Base-by-base conservation (phyloP, 345 rosid species). In the Eucalyptus caleyi region DNA sequence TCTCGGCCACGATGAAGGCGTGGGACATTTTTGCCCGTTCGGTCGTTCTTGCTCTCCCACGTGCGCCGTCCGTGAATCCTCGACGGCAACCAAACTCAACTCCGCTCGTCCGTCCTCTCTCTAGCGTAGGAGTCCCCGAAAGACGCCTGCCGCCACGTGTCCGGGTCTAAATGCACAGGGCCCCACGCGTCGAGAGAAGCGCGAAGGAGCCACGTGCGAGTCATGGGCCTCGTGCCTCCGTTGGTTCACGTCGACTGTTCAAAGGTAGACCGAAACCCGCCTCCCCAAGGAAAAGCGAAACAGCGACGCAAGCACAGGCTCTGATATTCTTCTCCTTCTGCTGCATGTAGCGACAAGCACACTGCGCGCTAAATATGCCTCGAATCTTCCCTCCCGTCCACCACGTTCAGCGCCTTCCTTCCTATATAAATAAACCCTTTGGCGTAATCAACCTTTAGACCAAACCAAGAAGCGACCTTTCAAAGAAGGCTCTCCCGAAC, bases 301-400 rank as follows among this genome's bases (percentile, higher is more conserved):
- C 2, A 77, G 47, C 83, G 23, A 77, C 30, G 83, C 47, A 77
- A 77, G 24, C 47, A 3, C 83, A 11, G 9, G 2, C 83, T 40
- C 42, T 11, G 83, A 77, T 77, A 40, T 77, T 11, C 24, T 19
- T 86, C 5, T 69, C 44, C 87, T 82, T 15, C 14, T 62, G 67
- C 86, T 15, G 27, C 93, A 60, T 19, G 83, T 50, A 42, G 88
- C 89, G 91, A 90, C 94, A 91, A 89, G 62, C 32, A 16, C 47
- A 8, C 59, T 53, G 59, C 4, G 86, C 7, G 16, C 92, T 56
- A 89, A 89, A 93, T 91, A 94, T 95, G 89, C 95, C 50, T 18
- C 92, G 96, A 93, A 93, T 95, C 94, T 94, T 94, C 95, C 16
- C 88, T 77, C 86, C 81, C 49, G 59, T 47, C 27, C 44, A 12